Percentiles rank a stretch among this genome's conserved stretches.
phyloP scores from a whole-genome alignment of 164 flowering plant species.

The Nymphaea thermarum region DNA sequence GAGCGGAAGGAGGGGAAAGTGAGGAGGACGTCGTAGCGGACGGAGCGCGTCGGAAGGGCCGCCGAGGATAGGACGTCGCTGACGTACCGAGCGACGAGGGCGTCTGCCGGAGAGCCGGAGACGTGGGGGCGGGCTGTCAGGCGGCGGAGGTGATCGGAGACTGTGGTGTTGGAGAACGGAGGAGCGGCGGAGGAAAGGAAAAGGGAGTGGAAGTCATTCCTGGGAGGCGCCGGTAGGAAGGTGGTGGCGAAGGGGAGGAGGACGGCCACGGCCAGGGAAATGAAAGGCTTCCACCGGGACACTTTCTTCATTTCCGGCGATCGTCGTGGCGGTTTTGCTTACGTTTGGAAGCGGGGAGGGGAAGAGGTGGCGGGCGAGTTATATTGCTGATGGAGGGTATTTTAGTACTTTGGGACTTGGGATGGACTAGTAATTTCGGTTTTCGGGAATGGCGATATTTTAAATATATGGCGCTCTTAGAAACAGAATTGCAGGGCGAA shows the following conservation, averaged over 20 bases:
- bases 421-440: background rate
- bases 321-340: background rate
- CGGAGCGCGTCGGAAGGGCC: conserved; percentile 24
- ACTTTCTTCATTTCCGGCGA: background rate
- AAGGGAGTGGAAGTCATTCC: conserved; percentile 27
- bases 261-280: conserved; percentile 2
- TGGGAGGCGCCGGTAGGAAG: conserved; percentile 17
- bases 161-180: conserved; percentile 22
- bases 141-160: conserved; percentile 38
- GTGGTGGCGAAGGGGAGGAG: conserved; percentile 18
- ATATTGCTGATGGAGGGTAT: background rate
- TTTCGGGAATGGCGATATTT: too few relatives aligned
- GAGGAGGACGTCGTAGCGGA: conserved; percentile 36
- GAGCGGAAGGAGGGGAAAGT: conserved; percentile 44
- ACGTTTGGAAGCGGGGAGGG: background rate
- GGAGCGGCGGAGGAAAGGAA: conserved; percentile 29
- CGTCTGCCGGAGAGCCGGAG: conserved; percentile 54
- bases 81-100: conserved; percentile 50
- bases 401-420: background rate
- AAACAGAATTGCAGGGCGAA: background rate
- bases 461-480: background rate
- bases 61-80: conserved; percentile 31
- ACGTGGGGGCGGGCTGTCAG: conserved; percentile 60
- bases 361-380: background rate
- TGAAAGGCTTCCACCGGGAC: background rate